phyloP scores from a whole-genome alignment of 2,329 filamentous ascomycete species.

The Hypoxylon sp. region DNA sequence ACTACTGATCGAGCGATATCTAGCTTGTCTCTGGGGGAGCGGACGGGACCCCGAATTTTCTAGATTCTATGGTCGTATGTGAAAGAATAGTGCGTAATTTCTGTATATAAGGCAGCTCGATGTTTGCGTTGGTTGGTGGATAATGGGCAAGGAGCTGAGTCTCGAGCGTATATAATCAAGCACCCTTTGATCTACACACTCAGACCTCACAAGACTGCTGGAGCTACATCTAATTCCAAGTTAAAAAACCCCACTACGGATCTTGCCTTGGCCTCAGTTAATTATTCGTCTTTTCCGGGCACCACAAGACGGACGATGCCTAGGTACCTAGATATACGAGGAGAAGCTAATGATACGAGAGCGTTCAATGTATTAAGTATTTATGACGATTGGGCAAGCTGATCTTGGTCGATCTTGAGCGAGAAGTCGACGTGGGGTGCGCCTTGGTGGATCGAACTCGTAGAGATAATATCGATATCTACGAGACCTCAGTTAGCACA shows the following conservation, averaged over 20 bases:
- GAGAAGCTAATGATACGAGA: too few species aligned
- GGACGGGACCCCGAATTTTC: slow-evolving; percentile 23
- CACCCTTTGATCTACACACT: too few species aligned
- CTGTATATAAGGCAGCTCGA: slow-evolving; percentile 2
- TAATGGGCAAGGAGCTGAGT: too few species aligned
- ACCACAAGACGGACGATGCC: too few species aligned
- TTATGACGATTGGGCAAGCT: slow-evolving; percentile 14
- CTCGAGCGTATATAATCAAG: too few species aligned
- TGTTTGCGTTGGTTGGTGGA: neutral
- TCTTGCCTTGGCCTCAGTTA: too few species aligned
- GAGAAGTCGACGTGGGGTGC: slow-evolving; percentile 95
- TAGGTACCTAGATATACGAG: too few species aligned
- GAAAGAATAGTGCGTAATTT: neutral
- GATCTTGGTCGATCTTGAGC: slow-evolving; percentile 77
- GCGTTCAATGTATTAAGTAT: too few species aligned
- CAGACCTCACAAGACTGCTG: too few species aligned
- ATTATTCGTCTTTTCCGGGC: too few species aligned
- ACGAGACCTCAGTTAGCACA: slow-evolving; percentile 36
- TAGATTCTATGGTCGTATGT: slow-evolving; percentile 21
- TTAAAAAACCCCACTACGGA: too few species aligned
- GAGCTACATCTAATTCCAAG: too few species aligned
- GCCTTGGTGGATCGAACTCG: slow-evolving; percentile 95
- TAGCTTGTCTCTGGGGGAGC: slow-evolving; percentile 20
- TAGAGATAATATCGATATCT: slow-evolving; percentile 96
- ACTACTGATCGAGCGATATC: slow-evolving; percentile 22